phyloP scores from a whole-genome alignment of 768 basidiomycete genomes.

The Trametes gibbosa region DNA sequence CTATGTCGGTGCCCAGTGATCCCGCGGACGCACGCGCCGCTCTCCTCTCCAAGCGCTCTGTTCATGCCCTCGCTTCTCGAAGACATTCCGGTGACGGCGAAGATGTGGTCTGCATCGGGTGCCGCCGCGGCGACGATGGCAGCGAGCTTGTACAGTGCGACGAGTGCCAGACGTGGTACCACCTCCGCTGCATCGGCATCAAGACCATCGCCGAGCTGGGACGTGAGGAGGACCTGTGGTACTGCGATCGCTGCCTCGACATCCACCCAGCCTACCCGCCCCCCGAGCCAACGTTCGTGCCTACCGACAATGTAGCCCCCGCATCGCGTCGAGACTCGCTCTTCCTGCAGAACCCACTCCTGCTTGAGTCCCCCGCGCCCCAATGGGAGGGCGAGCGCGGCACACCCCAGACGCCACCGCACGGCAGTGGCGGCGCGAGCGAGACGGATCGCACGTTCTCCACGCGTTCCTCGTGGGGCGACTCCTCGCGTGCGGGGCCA shows the following conservation, averaged over 20 bases:
- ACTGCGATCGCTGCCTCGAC: conserved; percentile 54
- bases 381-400: conserved; percentile 41
- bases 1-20: conserved; percentile 53
- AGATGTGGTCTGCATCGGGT: conserved; percentile 57
- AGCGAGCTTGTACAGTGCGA: conserved; percentile 83
- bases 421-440: conserved; percentile 20
- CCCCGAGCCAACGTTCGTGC: conserved; percentile 67
- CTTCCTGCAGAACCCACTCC: conserved; percentile 53
- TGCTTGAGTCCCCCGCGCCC: conserved; percentile 55
- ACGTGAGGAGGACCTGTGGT: conserved; percentile 79
- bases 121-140: conserved; percentile 65
- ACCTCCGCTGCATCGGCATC: conserved; percentile 78
- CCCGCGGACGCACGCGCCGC: conserved; percentile 77
- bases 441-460: conserved; percentile 28
- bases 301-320: conserved; percentile 51
- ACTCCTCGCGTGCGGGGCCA: conserved; percentile 52
- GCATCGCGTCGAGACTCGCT: conserved; percentile 48
- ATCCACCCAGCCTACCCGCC: conserved; percentile 40
- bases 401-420: conserved; percentile 51
- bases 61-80: conserved; percentile 57
- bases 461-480: conserved; percentile 44
- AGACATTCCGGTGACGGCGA: conserved; percentile 37
- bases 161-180: conserved; percentile 77
- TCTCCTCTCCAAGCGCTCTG: conserved; percentile 67
- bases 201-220: conserved; percentile 61